Evolutionary conservation across 345 rosid species (phyloP).

Genomic region (Eucalyptus erythrocorys): DNA sequence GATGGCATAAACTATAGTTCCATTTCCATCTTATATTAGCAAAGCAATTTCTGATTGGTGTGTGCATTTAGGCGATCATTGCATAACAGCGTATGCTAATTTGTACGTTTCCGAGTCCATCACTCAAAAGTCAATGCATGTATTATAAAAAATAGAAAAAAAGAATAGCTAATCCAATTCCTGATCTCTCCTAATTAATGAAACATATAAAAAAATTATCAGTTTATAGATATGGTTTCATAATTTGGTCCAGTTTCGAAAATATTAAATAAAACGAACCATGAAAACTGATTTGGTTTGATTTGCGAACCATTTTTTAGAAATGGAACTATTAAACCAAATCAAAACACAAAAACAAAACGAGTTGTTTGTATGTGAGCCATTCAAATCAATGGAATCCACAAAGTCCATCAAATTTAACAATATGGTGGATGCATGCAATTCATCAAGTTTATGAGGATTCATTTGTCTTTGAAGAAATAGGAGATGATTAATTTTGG

Average conservation of each 20-base stretch:
- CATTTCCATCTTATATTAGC: neutral
- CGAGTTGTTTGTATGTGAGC: neutral
- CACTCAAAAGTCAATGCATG: neutral
- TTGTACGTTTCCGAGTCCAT: neutral
- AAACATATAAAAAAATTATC: neutral
- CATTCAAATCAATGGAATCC: neutral
- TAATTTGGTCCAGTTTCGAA: neutral
- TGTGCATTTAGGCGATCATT: neutral
- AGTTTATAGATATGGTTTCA: neutral
- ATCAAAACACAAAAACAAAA: neutral
- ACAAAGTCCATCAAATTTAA: neutral
- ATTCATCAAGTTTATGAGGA: neutral
- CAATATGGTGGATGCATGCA: neutral
- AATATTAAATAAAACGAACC: neutral
- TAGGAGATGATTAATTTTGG: neutral
- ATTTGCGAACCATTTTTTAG: neutral
- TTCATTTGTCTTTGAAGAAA: neutral
- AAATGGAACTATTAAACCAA: neutral
- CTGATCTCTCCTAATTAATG: neutral
- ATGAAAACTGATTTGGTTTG: neutral
- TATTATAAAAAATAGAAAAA: neutral
- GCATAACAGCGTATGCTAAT: neutral
- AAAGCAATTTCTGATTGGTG: neutral
- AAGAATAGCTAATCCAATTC: neutral
- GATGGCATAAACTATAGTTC: neutral